Evolutionary conservation across 2,329 filamentous ascomycete genomes (phyloP).

Genomic region (Claviceps africana): DNA sequence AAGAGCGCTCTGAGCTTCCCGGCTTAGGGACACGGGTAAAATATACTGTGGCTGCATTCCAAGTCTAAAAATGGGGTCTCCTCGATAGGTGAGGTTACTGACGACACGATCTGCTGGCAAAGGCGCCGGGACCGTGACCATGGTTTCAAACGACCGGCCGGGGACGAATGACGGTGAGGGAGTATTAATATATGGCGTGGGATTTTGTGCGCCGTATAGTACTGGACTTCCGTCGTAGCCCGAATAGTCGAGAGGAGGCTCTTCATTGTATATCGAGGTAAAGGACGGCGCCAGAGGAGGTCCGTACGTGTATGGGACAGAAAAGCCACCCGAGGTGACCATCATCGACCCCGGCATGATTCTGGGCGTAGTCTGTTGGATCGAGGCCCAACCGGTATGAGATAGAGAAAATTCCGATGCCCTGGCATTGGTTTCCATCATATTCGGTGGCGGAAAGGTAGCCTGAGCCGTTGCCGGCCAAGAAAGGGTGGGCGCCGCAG

Average conservation of each 20-base stretch:
- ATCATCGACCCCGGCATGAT: constrained; percentile 11
- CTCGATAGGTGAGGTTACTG: constrained; percentile 22
- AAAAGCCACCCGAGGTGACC: constrained; percentile 10
- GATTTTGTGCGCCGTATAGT: constrained; percentile 23
- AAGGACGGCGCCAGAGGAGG: constrained; percentile 19
- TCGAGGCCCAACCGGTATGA: constrained; percentile 18
- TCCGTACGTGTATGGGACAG: constrained; percentile 17
- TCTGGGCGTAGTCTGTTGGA: constrained; percentile 14
- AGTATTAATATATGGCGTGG: constrained; percentile 32
- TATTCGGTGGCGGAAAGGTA: constrained; percentile 29
- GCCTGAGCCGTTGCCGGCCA: constrained; percentile 31
- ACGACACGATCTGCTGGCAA: constrained; percentile 20
- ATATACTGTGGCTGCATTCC: constrained; percentile 16
- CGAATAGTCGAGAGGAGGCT: constrained; percentile 17
- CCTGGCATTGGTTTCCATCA: not conserved
- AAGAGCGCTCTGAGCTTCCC: constrained; percentile 27
- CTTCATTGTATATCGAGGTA: constrained; percentile 19
- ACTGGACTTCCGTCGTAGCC: constrained; percentile 19
- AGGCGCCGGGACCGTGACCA: constrained; percentile 31
- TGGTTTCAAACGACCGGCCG: constrained; percentile 32
- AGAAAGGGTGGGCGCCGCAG: constrained; percentile 8
- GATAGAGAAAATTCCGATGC: constrained; percentile 20
- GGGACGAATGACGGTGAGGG: constrained; percentile 32
- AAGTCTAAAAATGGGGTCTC: constrained; percentile 27
- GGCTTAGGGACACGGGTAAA: constrained; percentile 21